phyloP scores from a whole-genome alignment of 208 protist genomes.

The Leishmania guyanensis region DNA sequence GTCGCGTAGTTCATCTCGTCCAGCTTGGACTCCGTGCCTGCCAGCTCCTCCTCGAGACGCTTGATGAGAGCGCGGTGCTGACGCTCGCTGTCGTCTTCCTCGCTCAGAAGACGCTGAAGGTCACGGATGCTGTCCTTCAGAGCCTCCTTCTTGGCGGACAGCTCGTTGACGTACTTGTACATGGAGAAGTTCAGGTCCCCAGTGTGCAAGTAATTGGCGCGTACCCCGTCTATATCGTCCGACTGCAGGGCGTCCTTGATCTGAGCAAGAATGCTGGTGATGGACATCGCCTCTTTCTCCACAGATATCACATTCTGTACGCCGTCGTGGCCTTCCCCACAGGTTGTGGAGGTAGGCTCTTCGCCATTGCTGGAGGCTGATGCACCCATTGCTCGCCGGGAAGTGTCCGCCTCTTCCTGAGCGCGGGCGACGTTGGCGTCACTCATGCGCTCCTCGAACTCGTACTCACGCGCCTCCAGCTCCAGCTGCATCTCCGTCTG shows the following conservation, averaged over 20 bases:
- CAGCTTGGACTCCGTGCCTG: slow-evolving; percentile 80
- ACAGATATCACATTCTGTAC: slow-evolving; percentile 40
- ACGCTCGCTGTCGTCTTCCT: slow-evolving; percentile 77
- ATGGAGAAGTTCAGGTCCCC: slow-evolving; percentile 96
- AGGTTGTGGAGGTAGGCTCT: slow-evolving; percentile 9
- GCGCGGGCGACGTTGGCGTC: slow-evolving; percentile 28
- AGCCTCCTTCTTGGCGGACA: slow-evolving; percentile 90
- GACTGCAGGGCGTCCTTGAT: slow-evolving; percentile 79
- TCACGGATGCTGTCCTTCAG: slow-evolving; percentile 89
- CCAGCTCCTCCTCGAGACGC: slow-evolving; percentile 89
- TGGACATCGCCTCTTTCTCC: slow-evolving; percentile 51
- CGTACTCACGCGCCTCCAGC: slow-evolving; percentile 82
- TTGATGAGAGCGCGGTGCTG: slow-evolving; percentile 83
- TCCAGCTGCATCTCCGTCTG: slow-evolving; percentile 86
- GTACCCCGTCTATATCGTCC: slow-evolving; percentile 87
- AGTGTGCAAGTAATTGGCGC: slow-evolving; percentile 81
- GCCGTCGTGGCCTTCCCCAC: slow-evolving; percentile 38
- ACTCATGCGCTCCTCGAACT: slow-evolving; percentile 56
- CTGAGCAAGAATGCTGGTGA: slow-evolving; percentile 85
- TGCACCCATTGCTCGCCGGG: slow-evolving; percentile 7
- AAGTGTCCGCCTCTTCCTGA: slow-evolving; percentile 13
- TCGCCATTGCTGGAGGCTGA: slow-evolving; percentile 15
- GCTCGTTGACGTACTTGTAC: slow-evolving; percentile 97
- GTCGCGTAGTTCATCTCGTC: slow-evolving; percentile 62
- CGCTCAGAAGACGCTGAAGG: slow-evolving; percentile 76